A percentile compares a stretch with the other conserved stretches of the same genome.
phyloP scores from a whole-genome alignment of 1,284 basidiomycete genomes.

The Apiotrichum siamense region DNA sequence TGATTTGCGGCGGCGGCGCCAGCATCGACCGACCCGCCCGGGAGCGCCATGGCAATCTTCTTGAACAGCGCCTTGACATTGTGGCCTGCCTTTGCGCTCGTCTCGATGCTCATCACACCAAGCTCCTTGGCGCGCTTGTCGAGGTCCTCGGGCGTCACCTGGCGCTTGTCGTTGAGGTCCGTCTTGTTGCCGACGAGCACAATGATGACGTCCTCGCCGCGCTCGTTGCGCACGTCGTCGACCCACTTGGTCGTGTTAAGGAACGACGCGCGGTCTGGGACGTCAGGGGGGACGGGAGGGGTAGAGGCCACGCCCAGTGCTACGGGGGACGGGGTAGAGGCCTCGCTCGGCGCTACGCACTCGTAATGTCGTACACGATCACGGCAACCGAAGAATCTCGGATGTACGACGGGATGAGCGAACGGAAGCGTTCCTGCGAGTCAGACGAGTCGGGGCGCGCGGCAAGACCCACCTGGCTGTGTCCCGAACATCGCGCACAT shows the following conservation, averaged over 20 bases:
- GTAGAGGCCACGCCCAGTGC: not conserved
- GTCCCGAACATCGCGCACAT: not conserved
- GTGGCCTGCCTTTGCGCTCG: conserved; percentile 97
- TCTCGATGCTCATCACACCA: conserved; percentile 98
- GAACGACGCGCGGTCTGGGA: conserved; percentile 86
- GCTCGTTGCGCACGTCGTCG: conserved; percentile 95
- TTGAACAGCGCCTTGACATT: conserved; percentile 98
- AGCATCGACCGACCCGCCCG: conserved; percentile 82
- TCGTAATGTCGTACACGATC: conserved; percentile 98
- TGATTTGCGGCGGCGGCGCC: conserved; percentile 55
- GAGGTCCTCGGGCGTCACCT: conserved; percentile 98
- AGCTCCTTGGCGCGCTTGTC: conserved; percentile 88
- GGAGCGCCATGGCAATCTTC: conserved; percentile 97
- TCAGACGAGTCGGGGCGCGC: too few relatives aligned
- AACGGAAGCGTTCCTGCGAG: conserved; percentile 86
- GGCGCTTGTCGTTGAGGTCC: conserved; percentile 59
- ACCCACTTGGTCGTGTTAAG: conserved; percentile 98
- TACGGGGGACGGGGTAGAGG: too few relatives aligned
- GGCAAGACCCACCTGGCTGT: too few relatives aligned
- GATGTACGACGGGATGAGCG: conserved; percentile 97
- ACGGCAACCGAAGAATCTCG: conserved; percentile 97
- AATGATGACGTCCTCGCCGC: conserved; percentile 97
- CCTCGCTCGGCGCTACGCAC: conserved; percentile 56
- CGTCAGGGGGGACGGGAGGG: not conserved
- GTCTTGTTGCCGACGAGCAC: conserved; percentile 99